These are phyloP conservation scores for Aspergillus coremiiformis DNA, from an alignment of 495 filamentous ascomycete genomes.

Conservation along the genomic window DNA sequence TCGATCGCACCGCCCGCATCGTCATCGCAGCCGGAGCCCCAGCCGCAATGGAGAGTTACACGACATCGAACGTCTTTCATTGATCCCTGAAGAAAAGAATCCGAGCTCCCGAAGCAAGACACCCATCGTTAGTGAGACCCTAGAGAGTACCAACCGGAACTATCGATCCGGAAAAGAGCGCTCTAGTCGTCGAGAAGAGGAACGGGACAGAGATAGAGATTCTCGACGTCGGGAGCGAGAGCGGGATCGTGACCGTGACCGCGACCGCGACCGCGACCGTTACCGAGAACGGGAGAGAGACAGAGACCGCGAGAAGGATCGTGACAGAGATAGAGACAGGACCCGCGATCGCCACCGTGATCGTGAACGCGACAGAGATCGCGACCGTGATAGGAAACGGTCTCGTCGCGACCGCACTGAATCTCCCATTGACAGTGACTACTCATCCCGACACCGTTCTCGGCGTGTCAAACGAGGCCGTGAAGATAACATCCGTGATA, in stretches of 20 bases:
- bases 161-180: constrained; percentile 32
- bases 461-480: constrained; percentile 33
- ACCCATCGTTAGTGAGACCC: constrained; percentile 1
- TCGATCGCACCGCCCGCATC: constrained; percentile 40
- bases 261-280: constrained; percentile 29
- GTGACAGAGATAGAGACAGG: constrained; percentile 40
- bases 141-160: constrained; percentile 13
- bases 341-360: constrained; percentile 40
- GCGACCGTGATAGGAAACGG: constrained; percentile 46
- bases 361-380: constrained; percentile 41
- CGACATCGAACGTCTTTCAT: constrained; percentile 17
- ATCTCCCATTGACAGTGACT: constrained; percentile 32
- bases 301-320: constrained; percentile 40
- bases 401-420: constrained; percentile 45
- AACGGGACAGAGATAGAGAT: constrained; percentile 28
- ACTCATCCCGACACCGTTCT: constrained; percentile 32
- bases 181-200: constrained; percentile 34
- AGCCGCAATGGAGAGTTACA: constrained; percentile 25
- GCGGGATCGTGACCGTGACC: constrained; percentile 22
- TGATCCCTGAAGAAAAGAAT: constrained; percentile 15
- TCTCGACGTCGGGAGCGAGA: constrained; percentile 23
- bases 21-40: constrained; percentile 36
- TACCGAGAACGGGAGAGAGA: constrained; percentile 41
- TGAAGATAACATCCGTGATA: constrained; percentile 23
- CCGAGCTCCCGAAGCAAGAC: constrained; percentile 15